Percentiles rank a stretch among this genome's conserved stretches.
These are phyloP conservation scores for Recurvomyces mirabilis DNA, from an alignment of 495 filamentous ascomycete species.

Conservation along the genomic window DNA sequence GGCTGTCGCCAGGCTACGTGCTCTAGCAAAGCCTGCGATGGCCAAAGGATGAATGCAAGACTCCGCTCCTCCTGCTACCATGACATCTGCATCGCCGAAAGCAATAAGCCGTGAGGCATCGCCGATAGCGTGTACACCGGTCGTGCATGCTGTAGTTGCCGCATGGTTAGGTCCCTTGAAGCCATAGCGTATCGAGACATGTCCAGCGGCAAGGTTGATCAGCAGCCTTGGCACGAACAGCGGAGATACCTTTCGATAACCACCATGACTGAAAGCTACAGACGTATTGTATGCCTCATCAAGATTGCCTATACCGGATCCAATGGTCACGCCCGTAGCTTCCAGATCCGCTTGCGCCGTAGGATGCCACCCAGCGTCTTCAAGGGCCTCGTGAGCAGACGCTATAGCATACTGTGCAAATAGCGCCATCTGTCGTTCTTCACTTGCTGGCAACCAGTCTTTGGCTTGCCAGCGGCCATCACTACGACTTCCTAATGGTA, in stretches of 20 bases:
- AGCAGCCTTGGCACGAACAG: slow-evolving; percentile 85
- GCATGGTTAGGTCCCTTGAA: slow-evolving; percentile 87
- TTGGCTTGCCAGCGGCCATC: slow-evolving; percentile 57
- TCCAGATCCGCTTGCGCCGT: slow-evolving; percentile 49
- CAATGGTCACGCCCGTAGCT: slow-evolving; percentile 73
- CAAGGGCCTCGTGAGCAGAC: slow-evolving; percentile 74
- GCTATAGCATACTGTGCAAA: slow-evolving; percentile 89
- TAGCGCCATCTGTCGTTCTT: slow-evolving; percentile 75
- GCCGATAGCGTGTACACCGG: slow-evolving; percentile 85
- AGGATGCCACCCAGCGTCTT: slow-evolving; percentile 73
- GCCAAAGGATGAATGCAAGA: slow-evolving; percentile 93
- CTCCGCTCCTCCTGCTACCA: slow-evolving; percentile 89
- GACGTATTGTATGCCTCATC: slow-evolving; percentile 80
- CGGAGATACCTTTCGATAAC: slow-evolving; percentile 84
- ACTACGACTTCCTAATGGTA: slow-evolving; percentile 49
- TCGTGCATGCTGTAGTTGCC: slow-evolving; percentile 88
- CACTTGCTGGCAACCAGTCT: slow-evolving; percentile 55
- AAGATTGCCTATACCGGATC: slow-evolving; percentile 92
- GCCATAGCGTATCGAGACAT: slow-evolving; percentile 87
- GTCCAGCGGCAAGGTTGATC: slow-evolving; percentile 88
- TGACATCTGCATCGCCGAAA: slow-evolving; percentile 81
- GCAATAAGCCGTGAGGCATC: slow-evolving; percentile 86
- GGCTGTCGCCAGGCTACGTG: slow-evolving; percentile 68
- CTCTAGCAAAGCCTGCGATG: slow-evolving; percentile 80
- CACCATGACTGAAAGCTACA: slow-evolving; percentile 61